Conservation (phyloP, 2,329 filamentous ascomycete species). For the Penicillium occitanis region DNA sequence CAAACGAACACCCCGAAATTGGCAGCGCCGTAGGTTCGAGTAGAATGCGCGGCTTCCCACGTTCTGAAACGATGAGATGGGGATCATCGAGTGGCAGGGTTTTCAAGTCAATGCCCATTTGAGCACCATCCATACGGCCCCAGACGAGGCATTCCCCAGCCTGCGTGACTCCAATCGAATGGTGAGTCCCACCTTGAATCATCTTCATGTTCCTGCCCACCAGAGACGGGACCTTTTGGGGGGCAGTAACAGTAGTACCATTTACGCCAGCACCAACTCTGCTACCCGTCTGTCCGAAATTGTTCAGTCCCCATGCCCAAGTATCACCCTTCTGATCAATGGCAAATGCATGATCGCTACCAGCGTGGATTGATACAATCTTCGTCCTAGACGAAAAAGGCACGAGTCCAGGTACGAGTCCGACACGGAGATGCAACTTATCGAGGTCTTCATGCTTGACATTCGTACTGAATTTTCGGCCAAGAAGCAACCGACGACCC, state of each 20-base stretch:
- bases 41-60: conserved; percentile 20
- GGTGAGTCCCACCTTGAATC: conserved; percentile 66
- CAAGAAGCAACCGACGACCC: conserved; percentile 58
- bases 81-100: not conserved
- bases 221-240: conserved; percentile 61
- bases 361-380: conserved; percentile 43
- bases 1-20: conserved; percentile 2
- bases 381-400: conserved; percentile 55
- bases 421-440: not conserved
- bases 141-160: conserved; percentile 60
- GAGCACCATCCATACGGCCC: conserved; percentile 58
- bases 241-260: conserved; percentile 59
- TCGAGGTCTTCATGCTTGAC: conserved; percentile 30
- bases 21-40: conserved; percentile 19
- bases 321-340: conserved; percentile 41
- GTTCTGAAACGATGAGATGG: conserved; percentile 15
- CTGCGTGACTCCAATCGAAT: conserved; percentile 63
- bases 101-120: conserved; percentile 35
- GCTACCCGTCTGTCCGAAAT: conserved; percentile 71
- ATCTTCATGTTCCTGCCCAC: conserved; percentile 45
- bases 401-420: conserved; percentile 45
- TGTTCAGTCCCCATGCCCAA: conserved; percentile 78
- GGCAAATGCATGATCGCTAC: conserved; percentile 49
- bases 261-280: conserved; percentile 60
- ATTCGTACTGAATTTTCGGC: conserved; percentile 54